Evolutionary conservation across 768 basidiomycete species (phyloP), one percentile per base, ranked within the genome.

Genomic region (Boletus sensibilis): DNA sequence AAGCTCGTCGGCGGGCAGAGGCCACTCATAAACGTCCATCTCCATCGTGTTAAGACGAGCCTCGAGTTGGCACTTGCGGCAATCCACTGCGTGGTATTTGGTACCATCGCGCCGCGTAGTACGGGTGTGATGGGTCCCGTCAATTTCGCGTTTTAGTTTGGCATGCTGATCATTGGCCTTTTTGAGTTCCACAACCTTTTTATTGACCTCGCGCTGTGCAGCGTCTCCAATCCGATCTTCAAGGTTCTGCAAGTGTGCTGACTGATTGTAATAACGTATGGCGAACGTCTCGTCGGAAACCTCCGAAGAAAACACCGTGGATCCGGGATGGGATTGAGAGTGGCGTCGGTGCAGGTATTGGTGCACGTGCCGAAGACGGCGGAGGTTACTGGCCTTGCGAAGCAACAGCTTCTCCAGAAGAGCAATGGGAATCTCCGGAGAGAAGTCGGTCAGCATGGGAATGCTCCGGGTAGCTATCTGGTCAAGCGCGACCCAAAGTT

Each of bases 401-500:
- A 83, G 68, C 9, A 83, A 64, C 23, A 84, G 71, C 0, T 71
- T 55, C 27, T 80, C 69, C n/a, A 82, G 61, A 23, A 80, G 61
- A 4, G 49, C 47, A 3, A 54, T 27, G 1, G 78, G 72, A 0
- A 83, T 64, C 55, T 79, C 80, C 0, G 82, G 80, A 12, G 79
- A 76, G 52, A 79, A 83, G 5, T 75, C 64, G 0, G 40, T 41
- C 6, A 83, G 64, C 11, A 82, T 68, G 3, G 81, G 76, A 37
- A 67, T 64, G 23, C 70, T 64, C 18, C 38, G 39, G 20, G 75
- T 63, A 2, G 64, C 70, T 14, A 76, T 33, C 25, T 58, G 70
- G 58, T 83, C 81, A 6, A 82, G 66, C 0, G 75, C 77, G 1
- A 78, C 68, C 82, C 82, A 83, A 18, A 83, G 67, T 31, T 79